Percentiles rank a stretch among this genome's conserved stretches.
phyloP scores from a whole-genome alignment of 1,139 yeast genomes.

The Magnusiomyces sp. region DNA sequence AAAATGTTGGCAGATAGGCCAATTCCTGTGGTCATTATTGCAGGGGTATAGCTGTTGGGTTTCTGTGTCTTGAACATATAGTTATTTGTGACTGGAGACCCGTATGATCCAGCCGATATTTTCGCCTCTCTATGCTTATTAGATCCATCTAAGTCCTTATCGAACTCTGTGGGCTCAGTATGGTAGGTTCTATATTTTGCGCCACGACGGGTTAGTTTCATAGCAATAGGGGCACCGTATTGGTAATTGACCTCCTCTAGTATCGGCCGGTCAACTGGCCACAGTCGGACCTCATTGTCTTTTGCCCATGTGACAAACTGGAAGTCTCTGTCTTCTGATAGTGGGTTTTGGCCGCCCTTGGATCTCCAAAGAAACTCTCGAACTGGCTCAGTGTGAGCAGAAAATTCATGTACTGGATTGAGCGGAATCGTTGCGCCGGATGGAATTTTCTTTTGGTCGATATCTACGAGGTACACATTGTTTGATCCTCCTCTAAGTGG shows the following conservation, averaged over 20 bases:
- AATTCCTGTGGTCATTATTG: conserved; percentile 13
- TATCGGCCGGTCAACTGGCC: conserved; percentile 62
- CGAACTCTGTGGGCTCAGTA: conserved; percentile 36
- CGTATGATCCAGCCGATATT: conserved; percentile 3
- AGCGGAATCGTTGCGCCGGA: conserved; percentile 21
- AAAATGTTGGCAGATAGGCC: conserved; percentile 22
- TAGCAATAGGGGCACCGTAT: conserved; percentile 33
- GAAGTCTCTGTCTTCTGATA: conserved; percentile 62
- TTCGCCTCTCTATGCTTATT: conserved; percentile 9
- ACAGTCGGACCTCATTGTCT: conserved; percentile 73
- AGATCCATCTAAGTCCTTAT: background rate
- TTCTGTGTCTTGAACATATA: conserved; percentile 6
- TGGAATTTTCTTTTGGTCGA: conserved; percentile 14
- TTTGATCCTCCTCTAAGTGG: conserved; percentile 84
- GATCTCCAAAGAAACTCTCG: conserved; percentile 85
- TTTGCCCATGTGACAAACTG: conserved; percentile 93
- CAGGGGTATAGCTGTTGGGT: conserved; percentile 9
- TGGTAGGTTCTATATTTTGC: conserved; percentile 44
- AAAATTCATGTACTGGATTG: conserved; percentile 53
- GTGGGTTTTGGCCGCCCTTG: conserved; percentile 39
- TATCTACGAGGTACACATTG: conserved; percentile 57
- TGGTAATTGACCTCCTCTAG: conserved; percentile 53
- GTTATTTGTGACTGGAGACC: conserved; percentile 7
- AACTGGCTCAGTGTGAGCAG: conserved; percentile 78
- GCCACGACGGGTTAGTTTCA: conserved; percentile 34